Base-by-base conservation (phyloP, 192 early-diverging fungal genomes). In the Backusella liffmaniae region DNA sequence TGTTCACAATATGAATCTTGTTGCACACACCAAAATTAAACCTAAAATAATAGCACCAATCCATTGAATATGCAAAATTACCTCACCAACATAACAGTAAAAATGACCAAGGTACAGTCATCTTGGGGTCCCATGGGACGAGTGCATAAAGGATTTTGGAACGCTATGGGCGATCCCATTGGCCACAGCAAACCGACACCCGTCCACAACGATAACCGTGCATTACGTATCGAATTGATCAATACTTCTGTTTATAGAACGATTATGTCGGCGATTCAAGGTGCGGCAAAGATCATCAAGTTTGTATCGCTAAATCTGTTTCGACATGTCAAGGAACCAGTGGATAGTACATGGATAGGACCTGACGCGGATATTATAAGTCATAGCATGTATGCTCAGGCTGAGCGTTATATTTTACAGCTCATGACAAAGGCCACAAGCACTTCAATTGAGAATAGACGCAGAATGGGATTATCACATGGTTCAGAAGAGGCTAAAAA, bases 51-150 rank as follows among this genome's bases (percentile, higher is more conserved):
- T 68, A 78, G 80, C 34, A 84, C 86, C 1, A 85, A 88, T 75
- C 86, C 86, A 13, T 70, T 88, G 10, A 88, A 88, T 72, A 84
- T 88, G 16, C 84, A 86, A 36, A 82, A 88, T 30, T 85, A 82
- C 42, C 78, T 85, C 67, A 88, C 86, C 21, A 84, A 88, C 46
- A 51, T 88, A 13, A 77, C 67, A 29, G 36, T 73, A 5, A 21
- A 46, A 21, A 77, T 70, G 53, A 77, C 75, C 12, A 29, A 72
- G 6, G 72, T 81, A 21, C 65, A 44, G 21, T 77, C 80, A 39
- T 62, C 72, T 15, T 73, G 46, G 10, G 80, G 79, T 0, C 67
- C 72, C 23, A 82, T 86, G 53, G 86, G 86, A 7, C 81, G 78
- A 70, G 83, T 85, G 3, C 86, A 88, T 68, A 75, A 86, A 62